phyloP scores from a whole-genome alignment of 306 rosid genomes.

The Amphicarpaea edgeworthii region DNA sequence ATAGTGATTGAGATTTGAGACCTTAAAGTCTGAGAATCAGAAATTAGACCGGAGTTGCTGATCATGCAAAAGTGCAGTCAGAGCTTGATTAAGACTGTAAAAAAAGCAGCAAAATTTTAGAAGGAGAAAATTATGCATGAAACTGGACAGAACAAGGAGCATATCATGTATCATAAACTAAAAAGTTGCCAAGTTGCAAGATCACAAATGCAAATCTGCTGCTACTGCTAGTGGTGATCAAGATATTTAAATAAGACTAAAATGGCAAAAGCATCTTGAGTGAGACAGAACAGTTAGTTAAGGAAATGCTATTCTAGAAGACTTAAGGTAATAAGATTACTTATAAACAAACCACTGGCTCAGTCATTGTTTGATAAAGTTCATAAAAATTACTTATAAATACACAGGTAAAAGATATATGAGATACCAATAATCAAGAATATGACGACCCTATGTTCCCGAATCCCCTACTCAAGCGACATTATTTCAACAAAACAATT shows the following conservation, averaged over 20 bases:
- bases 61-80: conserved; percentile 55
- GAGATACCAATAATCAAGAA: too few species aligned
- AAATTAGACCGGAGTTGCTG: conserved; percentile 63
- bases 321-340: too few species aligned
- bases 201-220: conserved; percentile 52
- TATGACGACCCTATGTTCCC: not conserved
- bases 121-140: conserved; percentile 73
- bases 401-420: too few species aligned
- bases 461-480: not conserved
- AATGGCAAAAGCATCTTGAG: conserved; percentile 66
- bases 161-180: conserved; percentile 64
- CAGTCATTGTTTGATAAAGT: too few species aligned
- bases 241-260: conserved; percentile 49
- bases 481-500: not conserved
- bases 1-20: conserved; percentile 73
- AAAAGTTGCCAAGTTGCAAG: conserved; percentile 69
- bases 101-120: conserved; percentile 61
- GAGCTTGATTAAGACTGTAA: conserved; percentile 83
- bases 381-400: too few species aligned
- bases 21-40: conserved; percentile 69
- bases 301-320: conserved; percentile 41
- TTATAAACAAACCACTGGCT: too few species aligned
- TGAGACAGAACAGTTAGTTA: conserved; percentile 62
- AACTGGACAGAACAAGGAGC: conserved; percentile 74
- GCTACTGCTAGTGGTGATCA: conserved; percentile 40